phyloP scores from a whole-genome alignment of 495 filamentous ascomycete genomes.

The Xylaria grammica region DNA sequence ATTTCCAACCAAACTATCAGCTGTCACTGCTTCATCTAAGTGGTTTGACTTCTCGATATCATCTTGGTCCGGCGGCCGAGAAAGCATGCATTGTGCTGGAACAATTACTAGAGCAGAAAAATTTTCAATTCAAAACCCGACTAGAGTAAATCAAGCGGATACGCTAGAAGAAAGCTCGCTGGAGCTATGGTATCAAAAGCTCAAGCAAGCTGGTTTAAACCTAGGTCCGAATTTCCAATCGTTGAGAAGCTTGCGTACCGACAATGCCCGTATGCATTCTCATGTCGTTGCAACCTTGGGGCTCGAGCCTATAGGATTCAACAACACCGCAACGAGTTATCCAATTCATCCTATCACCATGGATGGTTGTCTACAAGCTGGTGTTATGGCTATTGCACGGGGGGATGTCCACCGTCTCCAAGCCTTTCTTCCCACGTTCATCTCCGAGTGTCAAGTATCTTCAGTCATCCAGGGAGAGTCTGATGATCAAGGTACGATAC shows the following conservation, averaged over 20 bases:
- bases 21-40: slow-evolving; percentile 14
- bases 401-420: slow-evolving; percentile 9
- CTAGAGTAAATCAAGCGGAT: neutral
- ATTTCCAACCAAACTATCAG: slow-evolving; percentile 23
- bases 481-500: slow-evolving; percentile 10
- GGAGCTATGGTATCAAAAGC: slow-evolving; percentile 24
- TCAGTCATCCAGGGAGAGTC: neutral
- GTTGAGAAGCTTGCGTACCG: slow-evolving; percentile 11
- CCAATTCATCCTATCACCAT: slow-evolving; percentile 39
- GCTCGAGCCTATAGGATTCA: neutral
- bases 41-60: slow-evolving; percentile 37
- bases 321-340: slow-evolving; percentile 21
- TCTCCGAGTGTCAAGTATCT: slow-evolving; percentile 20
- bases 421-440: slow-evolving; percentile 23
- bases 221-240: slow-evolving; percentile 23
- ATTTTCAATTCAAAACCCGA: neutral
- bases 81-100: slow-evolving; percentile 31
- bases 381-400: slow-evolving; percentile 25
- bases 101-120: slow-evolving; percentile 1
- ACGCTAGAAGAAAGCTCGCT: slow-evolving; percentile 18
- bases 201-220: slow-evolving; percentile 12
- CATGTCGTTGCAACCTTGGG: slow-evolving; percentile 10
- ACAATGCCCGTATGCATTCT: neutral
- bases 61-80: slow-evolving; percentile 24
- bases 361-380: slow-evolving; percentile 37